These are phyloP conservation scores for Volvox reticuliferus DNA, from an alignment of 139 green algal species.

Conservation along the genomic window DNA sequence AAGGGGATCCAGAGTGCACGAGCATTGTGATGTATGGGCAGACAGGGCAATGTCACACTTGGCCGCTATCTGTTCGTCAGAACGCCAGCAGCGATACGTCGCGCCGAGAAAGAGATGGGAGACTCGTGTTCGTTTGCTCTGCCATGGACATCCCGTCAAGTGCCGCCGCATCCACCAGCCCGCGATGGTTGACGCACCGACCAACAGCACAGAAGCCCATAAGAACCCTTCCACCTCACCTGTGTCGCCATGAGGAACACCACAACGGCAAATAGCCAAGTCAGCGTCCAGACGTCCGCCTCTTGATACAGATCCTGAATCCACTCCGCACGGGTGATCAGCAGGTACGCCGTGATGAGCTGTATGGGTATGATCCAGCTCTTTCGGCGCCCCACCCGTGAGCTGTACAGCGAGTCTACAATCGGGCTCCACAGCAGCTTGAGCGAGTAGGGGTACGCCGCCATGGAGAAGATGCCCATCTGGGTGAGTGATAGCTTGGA, in stretches of 20 bases:
- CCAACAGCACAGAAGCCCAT: too few species aligned
- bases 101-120: too few species aligned
- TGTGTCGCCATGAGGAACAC: slow-evolving; percentile 94
- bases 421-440: slow-evolving; percentile 96
- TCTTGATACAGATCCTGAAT: slow-evolving; percentile 55
- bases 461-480: slow-evolving; percentile 90
- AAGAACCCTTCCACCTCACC: slow-evolving; percentile 23
- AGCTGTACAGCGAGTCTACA: slow-evolving; percentile 86
- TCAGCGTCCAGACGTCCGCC: slow-evolving; percentile 79
- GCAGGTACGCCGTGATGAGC: slow-evolving; percentile 59
- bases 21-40: too few species aligned
- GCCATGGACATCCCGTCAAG: too few species aligned
- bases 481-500: slow-evolving; percentile 82
- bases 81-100: too few species aligned
- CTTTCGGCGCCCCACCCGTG: slow-evolving; percentile 80
- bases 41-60: too few species aligned
- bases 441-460: slow-evolving; percentile 92
- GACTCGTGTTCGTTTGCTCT: too few species aligned
- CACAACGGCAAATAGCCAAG: slow-evolving; percentile 87
- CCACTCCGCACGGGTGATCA: slow-evolving; percentile 51
- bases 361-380: slow-evolving; percentile 91
- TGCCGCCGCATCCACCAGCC: too few species aligned
- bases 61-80: too few species aligned
- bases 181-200: too few species aligned
- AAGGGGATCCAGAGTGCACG: too few species aligned